phyloP scores from a whole-genome alignment of 1,284 basidiomycete genomes.

The Cutaneotrichosporon sp. region DNA sequence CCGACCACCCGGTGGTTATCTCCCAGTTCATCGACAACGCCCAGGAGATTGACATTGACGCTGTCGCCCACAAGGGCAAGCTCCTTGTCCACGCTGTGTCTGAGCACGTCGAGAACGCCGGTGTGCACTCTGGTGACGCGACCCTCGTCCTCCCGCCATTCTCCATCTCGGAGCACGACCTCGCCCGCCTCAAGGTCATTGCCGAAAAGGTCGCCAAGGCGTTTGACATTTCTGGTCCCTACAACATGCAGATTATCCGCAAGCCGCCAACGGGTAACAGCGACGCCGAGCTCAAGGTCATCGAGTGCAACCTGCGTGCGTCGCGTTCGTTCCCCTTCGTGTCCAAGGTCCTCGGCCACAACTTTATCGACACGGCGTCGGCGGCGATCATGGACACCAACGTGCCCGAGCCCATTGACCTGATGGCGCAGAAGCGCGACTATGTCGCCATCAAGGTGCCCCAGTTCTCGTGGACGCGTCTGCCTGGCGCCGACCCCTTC shows the following conservation, averaged over 20 bases:
- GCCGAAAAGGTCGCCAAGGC: constrained; percentile 91
- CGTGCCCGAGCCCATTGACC: constrained; percentile 87
- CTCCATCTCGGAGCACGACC: constrained; percentile 69
- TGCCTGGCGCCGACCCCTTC: constrained; percentile 85
- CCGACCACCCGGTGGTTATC: constrained; percentile 94
- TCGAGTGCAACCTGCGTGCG: constrained; percentile 97
- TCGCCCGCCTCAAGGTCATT: constrained; percentile 80
- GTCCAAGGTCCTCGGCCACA: constrained; percentile 92
- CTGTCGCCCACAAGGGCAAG: constrained; percentile 88
- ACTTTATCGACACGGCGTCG: constrained; percentile 94
- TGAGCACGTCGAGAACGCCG: constrained; percentile 98
- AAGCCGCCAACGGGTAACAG: constrained; percentile 61
- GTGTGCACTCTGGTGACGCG: constrained; percentile 98
- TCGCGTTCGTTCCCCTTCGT: constrained; percentile 99
- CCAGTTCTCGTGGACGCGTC: constrained; percentile 96
- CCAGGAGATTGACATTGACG: constrained; percentile 97
- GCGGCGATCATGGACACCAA: constrained; percentile 78
- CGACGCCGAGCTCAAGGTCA: constrained; percentile 77
- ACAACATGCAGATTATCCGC: constrained; percentile 99
- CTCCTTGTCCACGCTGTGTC: constrained; percentile 95
- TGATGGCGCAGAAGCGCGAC: constrained; percentile 85
- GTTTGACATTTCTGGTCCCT: constrained; percentile 95
- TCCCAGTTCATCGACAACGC: constrained; percentile 98
- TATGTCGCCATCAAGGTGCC: constrained; percentile 97
- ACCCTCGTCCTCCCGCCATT: constrained; percentile 97